Conservation (phyloP, 495 filamentous ascomycete genomes). For the Lasiosphaeriaceae sp. region DNA sequence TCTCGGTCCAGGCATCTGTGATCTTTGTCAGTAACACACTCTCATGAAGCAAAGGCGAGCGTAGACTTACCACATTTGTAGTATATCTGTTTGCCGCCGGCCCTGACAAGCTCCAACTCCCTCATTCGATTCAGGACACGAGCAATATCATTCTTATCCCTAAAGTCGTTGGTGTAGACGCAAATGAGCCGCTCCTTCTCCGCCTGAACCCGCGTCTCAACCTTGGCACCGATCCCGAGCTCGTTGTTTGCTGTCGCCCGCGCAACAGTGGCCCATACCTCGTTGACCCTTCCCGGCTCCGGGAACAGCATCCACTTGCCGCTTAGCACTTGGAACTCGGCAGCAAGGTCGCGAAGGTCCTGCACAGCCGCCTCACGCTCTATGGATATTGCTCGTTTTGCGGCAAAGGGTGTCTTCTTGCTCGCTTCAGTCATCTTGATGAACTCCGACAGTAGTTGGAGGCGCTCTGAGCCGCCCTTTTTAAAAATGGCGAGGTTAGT, state of each 20-base stretch:
- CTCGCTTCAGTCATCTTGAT: slow-evolving; percentile 15
- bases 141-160: slow-evolving; percentile 62
- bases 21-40: not conserved
- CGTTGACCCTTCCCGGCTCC: slow-evolving; percentile 50
- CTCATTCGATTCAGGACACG: slow-evolving; percentile 59
- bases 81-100: slow-evolving; percentile 53
- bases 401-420: slow-evolving; percentile 11
- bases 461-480: slow-evolving; percentile 31
- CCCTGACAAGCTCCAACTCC: slow-evolving; percentile 54
- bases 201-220: slow-evolving; percentile 44
- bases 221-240: slow-evolving; percentile 67
- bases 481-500: slow-evolving; percentile 13
- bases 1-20: slow-evolving; percentile 67
- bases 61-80: slow-evolving; percentile 60
- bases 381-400: slow-evolving; percentile 43
- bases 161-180: slow-evolving; percentile 73
- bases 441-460: slow-evolving; percentile 32
- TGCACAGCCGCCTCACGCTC: slow-evolving; percentile 48
- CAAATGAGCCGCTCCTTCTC: slow-evolving; percentile 59
- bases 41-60: not conserved
- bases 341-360: slow-evolving; percentile 54
- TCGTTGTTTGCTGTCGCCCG: slow-evolving; percentile 58
- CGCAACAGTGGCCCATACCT: slow-evolving; percentile 60
- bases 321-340: slow-evolving; percentile 15
- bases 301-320: slow-evolving; percentile 79